Evolutionary conservation across 2,329 filamentous ascomycete species (phyloP).

Genomic region (Aspergillus melleus): DNA sequence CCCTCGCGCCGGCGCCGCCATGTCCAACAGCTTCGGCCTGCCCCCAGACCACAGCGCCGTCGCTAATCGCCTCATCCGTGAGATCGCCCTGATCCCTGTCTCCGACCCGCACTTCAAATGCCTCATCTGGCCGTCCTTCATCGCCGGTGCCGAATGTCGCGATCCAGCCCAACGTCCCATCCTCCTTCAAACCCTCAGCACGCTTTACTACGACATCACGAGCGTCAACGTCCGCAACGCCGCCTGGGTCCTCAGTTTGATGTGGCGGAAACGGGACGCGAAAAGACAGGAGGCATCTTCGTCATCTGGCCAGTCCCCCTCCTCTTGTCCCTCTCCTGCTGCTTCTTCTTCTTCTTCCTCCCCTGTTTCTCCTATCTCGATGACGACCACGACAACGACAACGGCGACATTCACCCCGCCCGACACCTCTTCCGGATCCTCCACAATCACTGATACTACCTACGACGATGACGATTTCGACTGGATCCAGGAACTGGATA

Average conservation of each 20-base stretch:
- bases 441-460: slow-evolving; percentile 17
- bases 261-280: slow-evolving; percentile 43
- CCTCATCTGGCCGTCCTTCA: slow-evolving; percentile 46
- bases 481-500: slow-evolving; percentile 43
- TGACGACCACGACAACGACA: neutral
- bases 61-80: slow-evolving; percentile 34
- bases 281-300: slow-evolving; percentile 16
- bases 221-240: slow-evolving; percentile 43
- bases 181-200: slow-evolving; percentile 33
- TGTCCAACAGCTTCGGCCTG: slow-evolving; percentile 27
- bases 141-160: slow-evolving; percentile 43
- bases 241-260: slow-evolving; percentile 40
- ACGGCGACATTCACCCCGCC: neutral
- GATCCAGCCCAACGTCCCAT: slow-evolving; percentile 32
- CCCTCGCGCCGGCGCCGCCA: slow-evolving; percentile 19
- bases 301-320: too few species aligned
- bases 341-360: neutral
- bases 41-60: slow-evolving; percentile 31
- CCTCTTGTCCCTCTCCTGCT: neutral
- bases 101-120: slow-evolving; percentile 45
- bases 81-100: slow-evolving; percentile 37
- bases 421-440: neutral
- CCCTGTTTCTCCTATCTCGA: neutral
- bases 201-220: slow-evolving; percentile 36
- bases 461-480: slow-evolving; percentile 37